phyloP scores from a whole-genome alignment of 805 yeast genomes.

The Brettanomyces naardenensis region DNA sequence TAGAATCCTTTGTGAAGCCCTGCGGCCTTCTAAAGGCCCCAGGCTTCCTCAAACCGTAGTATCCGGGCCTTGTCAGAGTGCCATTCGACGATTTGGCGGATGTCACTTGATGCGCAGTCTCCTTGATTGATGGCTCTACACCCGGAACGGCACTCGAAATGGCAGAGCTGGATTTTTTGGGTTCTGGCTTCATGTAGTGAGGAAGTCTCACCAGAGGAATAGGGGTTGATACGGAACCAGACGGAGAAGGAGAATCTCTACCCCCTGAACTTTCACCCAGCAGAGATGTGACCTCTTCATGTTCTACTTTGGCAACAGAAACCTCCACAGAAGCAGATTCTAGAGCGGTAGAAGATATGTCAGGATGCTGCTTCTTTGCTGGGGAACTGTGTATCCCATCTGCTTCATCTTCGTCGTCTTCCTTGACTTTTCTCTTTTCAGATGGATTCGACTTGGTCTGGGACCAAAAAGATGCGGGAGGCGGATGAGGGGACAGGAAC shows the following conservation, averaged over 20 bases:
- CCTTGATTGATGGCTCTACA: no score
- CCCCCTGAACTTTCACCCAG: no score
- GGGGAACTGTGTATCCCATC: background rate
- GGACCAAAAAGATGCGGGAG: slow-evolving; percentile 6
- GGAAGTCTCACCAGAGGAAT: slow-evolving; percentile 22
- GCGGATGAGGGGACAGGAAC: slow-evolving; percentile 14
- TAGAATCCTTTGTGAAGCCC: slow-evolving; percentile 8
- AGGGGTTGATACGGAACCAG: slow-evolving; percentile 4
- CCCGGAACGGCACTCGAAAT: no score
- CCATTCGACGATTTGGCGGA: slow-evolving; percentile 5
- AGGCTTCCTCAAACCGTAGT: slow-evolving; percentile 20
- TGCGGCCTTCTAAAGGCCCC: slow-evolving; percentile 27
- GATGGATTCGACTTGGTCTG: slow-evolving; percentile 7
- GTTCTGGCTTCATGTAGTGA: slow-evolving; percentile 24
- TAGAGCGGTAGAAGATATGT: no score
- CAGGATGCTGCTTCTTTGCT: background rate
- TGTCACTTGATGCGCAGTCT: slow-evolving; percentile 8
- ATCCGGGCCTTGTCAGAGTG: slow-evolving; percentile 1
- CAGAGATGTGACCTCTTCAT: no score
- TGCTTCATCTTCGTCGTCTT: background rate
- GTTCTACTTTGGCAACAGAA: no score
- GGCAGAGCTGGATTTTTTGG: no score
- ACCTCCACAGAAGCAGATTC: no score
- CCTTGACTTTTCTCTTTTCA: slow-evolving; percentile 13
- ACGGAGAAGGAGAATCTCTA: background rate